A percentile compares a stretch with the other conserved stretches of the same genome.
Conservation (phyloP, 495 filamentous ascomycete species). For the Xylaria bambusicola region DNA sequence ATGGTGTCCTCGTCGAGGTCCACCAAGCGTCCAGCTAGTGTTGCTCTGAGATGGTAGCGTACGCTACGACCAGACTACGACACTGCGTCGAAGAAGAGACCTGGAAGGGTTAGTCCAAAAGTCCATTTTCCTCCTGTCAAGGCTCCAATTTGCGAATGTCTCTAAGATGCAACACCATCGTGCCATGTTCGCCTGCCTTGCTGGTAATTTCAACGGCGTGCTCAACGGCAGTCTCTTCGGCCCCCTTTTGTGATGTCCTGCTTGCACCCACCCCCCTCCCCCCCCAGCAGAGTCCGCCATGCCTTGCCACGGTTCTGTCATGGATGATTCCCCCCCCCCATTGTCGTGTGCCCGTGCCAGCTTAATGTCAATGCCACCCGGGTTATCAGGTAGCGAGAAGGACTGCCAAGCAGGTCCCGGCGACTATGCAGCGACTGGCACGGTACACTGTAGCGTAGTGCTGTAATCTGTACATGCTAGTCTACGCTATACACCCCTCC, state of each 20-base stretch:
- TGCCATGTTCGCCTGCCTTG: constrained; percentile 16
- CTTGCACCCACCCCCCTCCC: constrained; percentile 10
- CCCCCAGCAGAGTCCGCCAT: constrained; percentile 8
- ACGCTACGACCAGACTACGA: too few species aligned
- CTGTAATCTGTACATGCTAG: constrained; percentile 13
- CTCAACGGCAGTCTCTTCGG: constrained; percentile 5
- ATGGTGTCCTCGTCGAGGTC: constrained; percentile 15
- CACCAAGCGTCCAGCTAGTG: constrained; percentile 12
- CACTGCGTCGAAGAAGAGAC: constrained; percentile 9
- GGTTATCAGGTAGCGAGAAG: constrained; percentile 26
- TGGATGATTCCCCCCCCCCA: constrained; percentile 17
- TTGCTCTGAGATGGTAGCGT: constrained; percentile 2
- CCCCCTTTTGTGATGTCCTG: constrained; percentile 16
- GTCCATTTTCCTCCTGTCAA: constrained; percentile 15
- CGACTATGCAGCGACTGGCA: constrained; percentile 32
- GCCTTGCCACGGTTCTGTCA: constrained; percentile 10
- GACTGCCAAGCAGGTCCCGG: constrained; percentile 33
- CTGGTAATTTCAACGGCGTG: constrained; percentile 6
- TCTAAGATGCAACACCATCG: constrained; percentile 20
- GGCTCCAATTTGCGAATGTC: constrained; percentile 18
- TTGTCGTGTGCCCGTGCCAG: constrained; percentile 28
- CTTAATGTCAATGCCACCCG: constrained; percentile 31
- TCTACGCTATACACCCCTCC: constrained; percentile 32
- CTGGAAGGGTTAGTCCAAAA: constrained; percentile 13
- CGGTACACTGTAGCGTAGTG: constrained; percentile 27